Evolutionary conservation across 2,329 filamentous ascomycete species (phyloP).

Genomic region (Chlorencoelia australis): DNA sequence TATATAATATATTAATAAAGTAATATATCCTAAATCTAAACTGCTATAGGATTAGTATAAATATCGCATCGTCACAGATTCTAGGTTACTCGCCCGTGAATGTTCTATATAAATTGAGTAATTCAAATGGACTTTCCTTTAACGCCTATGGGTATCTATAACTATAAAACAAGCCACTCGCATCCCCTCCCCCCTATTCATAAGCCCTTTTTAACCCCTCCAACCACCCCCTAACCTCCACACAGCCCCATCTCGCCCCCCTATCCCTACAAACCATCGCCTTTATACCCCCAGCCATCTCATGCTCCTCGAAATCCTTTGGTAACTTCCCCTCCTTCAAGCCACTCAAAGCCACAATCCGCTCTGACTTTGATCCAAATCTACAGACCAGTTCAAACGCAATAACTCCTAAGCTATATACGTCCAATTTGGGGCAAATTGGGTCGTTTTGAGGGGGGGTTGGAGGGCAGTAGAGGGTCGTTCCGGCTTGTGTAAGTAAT

Average conservation of each 20-base stretch:
- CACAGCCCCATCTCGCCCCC: conserved; percentile 16
- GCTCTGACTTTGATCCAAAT: conserved; percentile 41
- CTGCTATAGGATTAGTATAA: too few relatives aligned
- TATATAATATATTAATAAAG: too few relatives aligned
- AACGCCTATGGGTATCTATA: too few relatives aligned
- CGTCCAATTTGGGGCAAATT: conserved; percentile 44
- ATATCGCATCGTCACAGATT: too few relatives aligned
- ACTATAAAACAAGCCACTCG: too few relatives aligned
- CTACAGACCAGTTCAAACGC: conserved; percentile 49
- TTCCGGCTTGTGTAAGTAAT: conserved; percentile 39
- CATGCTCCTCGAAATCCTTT: conserved; percentile 15
- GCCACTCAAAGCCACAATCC: conserved; percentile 32
- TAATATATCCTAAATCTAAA: too few relatives aligned
- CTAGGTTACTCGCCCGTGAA: too few relatives aligned
- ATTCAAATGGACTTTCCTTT: too few relatives aligned
- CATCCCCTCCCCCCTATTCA: not conserved
- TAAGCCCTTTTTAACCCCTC: conserved; percentile 1
- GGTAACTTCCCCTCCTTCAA: conserved; percentile 23
- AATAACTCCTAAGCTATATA: conserved; percentile 52
- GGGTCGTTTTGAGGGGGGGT: conserved; percentile 9
- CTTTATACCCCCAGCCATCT: conserved; percentile 19
- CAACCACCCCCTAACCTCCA: conserved; percentile 15
- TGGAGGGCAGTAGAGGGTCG: conserved; percentile 47
- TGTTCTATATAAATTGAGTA: too few relatives aligned
- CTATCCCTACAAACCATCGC: conserved; percentile 13